Evolutionary conservation across 169 alveolate genomes (phyloP).

Genomic region (Plasmodium vivax): DNA sequence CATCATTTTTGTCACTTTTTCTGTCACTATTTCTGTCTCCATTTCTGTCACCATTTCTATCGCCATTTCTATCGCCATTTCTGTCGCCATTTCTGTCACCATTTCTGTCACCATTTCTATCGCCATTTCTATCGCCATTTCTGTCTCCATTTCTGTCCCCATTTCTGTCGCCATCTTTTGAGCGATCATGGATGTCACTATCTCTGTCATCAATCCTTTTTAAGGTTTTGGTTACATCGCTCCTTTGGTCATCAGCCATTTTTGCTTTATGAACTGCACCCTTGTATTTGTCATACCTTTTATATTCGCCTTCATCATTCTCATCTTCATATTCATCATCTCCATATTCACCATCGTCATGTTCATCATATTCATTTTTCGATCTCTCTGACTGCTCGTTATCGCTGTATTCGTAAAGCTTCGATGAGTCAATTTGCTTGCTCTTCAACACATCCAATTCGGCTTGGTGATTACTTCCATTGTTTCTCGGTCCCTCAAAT

Average conservation of each 20-base stretch:
- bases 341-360: not conserved
- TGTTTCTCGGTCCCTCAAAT: not conserved
- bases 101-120: too few species aligned
- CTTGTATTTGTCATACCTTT: not conserved
- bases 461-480: not conserved
- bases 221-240: not conserved
- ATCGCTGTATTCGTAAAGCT: not conserved
- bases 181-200: not conserved
- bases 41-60: too few species aligned
- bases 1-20: not conserved
- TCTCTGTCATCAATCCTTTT: not conserved
- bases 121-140: not conserved
- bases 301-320: not conserved
- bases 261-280: not conserved
- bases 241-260: not conserved
- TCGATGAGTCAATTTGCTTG: not conserved
- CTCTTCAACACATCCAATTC: not conserved
- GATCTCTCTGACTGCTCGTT: not conserved
- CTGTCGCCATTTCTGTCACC: too few species aligned
- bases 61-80: too few species aligned
- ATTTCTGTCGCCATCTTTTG: not conserved
- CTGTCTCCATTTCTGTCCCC: not conserved
- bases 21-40: too few species aligned
- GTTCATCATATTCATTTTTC: not conserved
- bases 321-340: not conserved